Evolutionary conservation across 257 asterid species (phyloP), one percentile per base, ranked within the genome.

Genomic region (Przewalskia tangutica): DNA sequence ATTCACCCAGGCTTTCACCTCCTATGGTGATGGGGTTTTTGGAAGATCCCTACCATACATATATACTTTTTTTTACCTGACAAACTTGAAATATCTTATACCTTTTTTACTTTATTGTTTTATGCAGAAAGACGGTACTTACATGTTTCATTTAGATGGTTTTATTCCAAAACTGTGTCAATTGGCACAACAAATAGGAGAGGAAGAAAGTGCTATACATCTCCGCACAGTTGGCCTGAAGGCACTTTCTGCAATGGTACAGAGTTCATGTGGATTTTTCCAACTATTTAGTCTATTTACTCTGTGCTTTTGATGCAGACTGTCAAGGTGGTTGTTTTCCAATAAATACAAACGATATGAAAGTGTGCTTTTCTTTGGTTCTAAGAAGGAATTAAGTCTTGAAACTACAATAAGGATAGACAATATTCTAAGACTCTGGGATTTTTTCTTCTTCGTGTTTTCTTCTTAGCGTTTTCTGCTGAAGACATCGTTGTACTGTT

Each of bases 111-210:
- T 50, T 73, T 48, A 73, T 50, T 71, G 38, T 87, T 48, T 68
- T 85, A 86, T 77, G 56, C 95, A 94, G 98, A 92, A 89, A 82
- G 97, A 94, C 75, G 97, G 97, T 81, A 91, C 96, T 44, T 89
- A 90, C 91, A 90, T 94, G 97, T 94, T 92, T 89, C 92, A 93
- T 85, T 85, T 94, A 42, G 98, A 94, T 86, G 96, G 89, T 77
- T 90, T 91, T 85, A 90, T 93, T 84, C 98, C 99, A 34, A 96
- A 89, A 84, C 94, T 96, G 81, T 96, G 99, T 87, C 97, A 91
- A 84, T 81, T 94, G 86, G 92, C 98, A 84, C 98, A 93, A 89
- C 97, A 96, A 89, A 93, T 82, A 50, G 98, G 99, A 84, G 98
- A 96, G 2, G 93, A 90, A 51, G 97, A 91, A 80, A 89, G 90